Base-by-base conservation (phyloP, 2,329 filamentous ascomycete genomes). In the Venturiaceae sp. region DNA sequence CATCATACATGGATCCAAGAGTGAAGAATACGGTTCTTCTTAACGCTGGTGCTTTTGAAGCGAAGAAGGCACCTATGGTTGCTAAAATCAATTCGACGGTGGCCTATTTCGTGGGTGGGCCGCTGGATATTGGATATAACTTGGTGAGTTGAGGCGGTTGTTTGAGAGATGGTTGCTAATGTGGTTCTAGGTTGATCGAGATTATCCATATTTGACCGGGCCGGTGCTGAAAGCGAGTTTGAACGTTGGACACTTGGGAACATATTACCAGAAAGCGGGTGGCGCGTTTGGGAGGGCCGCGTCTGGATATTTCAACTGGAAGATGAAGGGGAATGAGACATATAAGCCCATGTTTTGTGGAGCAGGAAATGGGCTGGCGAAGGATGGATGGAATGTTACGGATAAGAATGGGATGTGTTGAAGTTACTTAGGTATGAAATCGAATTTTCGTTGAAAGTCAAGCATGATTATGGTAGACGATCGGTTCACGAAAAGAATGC, bases 11-110 rank as follows among this genome's bases (percentile, higher is more conserved):
- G 11, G 34, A 58, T 33, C 13, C 41, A 9, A 14, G 44, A 7
- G 55, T 58, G 14, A 55, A 59, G 21, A 11, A 37, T 8, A 58
- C 57, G 13, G 32, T 58, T 55, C 54, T 58, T 6, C 39, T 37
- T 21, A 58, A 58, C 34, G 11, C 16, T 19, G 57, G 57, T 11
- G 16, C 59, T 21, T 37, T 58, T 21, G 21, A 59, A 21, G 11
- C 13, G 13, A 7, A 9, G 21, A 11, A 55, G 57, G 8, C 9
- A 16, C 36, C 37, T 30, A 11, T 58, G 13, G 55, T 58, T 16
- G 26, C 13, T 6, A 32, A 32, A 21, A 13, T 58, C 53, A 59
- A 11, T 11, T 55, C 54, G 16, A 55, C 57, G 7, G 57, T 58
- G 9, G 57, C 16, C 50, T 59, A 34, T 28, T 58, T 58, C 57